Evolutionary conservation across 108 stramenopile genomes (phyloP), one percentile per base, ranked within the genome.

Genomic region (Nitzschia putrida): DNA sequence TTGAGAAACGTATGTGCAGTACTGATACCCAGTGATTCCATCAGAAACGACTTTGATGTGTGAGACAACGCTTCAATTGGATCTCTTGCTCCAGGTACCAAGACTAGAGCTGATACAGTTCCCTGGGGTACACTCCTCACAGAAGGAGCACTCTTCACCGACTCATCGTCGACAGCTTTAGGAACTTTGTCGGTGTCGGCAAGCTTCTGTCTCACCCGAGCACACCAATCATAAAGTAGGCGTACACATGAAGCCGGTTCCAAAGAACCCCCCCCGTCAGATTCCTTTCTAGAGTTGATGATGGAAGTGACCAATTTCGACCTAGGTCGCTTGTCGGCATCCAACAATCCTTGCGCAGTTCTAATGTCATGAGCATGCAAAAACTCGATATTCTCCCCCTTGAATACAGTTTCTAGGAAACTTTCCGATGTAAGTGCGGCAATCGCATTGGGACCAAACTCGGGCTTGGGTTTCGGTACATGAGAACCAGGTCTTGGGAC

Each of bases 1-100:
- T 63, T n/a, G 8, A 85, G 76, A 49, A 85, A 85, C 20, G 63
- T 24, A 38, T 76, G 68, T 21, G 76, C 85, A 0, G 59, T 82
- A 23, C 1, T 49, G 43, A 85, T 79, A 50, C 72, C 79, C 37
- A 78, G 61, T 2, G 67, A 26, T 11, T 44, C 34, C 22, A 4
- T 14, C 8, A 74, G 53, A n/a, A 68, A 74, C 24, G 51, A 43
- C 47, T 55, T 73, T 0, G 53, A 53, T 24, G 64, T 16, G 14
- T 42, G 13, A 8, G 72, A 73, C 24, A 73, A 21, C n/a, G 72
- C 72, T 42, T 73, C 72, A 47, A 64, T 53, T 10, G 72, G 72
- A 58, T 73, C 44, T 22, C 16, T 22, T 22, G 2, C 24, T 23
- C 22, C 13, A 3, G 54, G 54, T 21, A 8, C 3, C 22, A 55